Base-by-base conservation (phyloP, 208 protist genomes). In the Tetramitus jugosus region DNA sequence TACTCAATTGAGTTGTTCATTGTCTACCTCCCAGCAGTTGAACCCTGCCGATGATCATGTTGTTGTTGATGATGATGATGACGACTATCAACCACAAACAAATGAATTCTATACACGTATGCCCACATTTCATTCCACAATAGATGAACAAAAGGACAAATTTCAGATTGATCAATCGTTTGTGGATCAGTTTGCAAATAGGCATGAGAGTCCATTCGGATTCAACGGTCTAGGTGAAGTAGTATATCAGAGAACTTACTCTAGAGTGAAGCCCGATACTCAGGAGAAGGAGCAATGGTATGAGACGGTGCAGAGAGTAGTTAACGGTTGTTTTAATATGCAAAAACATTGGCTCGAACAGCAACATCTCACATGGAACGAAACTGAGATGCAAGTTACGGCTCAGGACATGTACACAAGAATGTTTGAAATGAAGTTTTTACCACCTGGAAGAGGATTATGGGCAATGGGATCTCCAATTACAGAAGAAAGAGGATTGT, bases 401-500 rank as follows among this genome's bases (percentile, higher is more conserved):
- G 67, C 72, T 17, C 79, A 87, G 20, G 1, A 56, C 1, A 53
- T 17, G 14, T 93, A 87, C 68, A 76, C 83, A 8, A 53, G 80
- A 31, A 93, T 93, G 0, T 93, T 89, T 72, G 35, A 81, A 8
- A 90, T 93, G 87, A 92, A 93, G 65, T 93, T 92, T 74, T 76
- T 93, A 23, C 90, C 90, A 14, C 85, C 85, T 1, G 87, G 89
- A 31, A 46, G 84, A 62, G 88, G 88, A 35, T 45, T 93, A 13
- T 93, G 89, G 87, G 86, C 89, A 43, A 93, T 93, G 90, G 90
- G 90, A 33, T 80, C 78, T 1, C 45, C 64, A 17, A 49, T 91
- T 4, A 93, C 87, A 4, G 86, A 91, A 61, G 79, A 92, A 37
- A 67, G 79, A 35, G 67, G 72, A 14, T 78, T 92, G 0, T 92